Base-by-base conservation (phyloP, 495 filamentous ascomycete genomes). In the Mycothermus thermophilus region DNA sequence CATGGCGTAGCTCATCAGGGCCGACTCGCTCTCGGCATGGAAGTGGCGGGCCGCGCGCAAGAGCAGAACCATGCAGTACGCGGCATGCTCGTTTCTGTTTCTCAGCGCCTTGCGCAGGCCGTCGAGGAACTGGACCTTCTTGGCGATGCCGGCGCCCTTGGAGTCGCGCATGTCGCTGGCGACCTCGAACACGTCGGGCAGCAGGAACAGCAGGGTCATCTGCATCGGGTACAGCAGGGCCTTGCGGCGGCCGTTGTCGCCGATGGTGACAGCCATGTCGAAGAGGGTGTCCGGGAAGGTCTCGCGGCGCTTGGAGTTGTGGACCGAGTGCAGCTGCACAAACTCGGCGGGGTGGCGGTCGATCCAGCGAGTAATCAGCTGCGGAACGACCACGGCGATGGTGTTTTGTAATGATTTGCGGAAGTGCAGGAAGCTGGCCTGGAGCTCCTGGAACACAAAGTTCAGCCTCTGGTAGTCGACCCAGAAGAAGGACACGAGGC, bases 151-250 rank as follows among this genome's bases (percentile, higher is more conserved):
- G 27, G 60, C 53, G 27, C 64, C 67, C 51, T 72, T 74, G 30
- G 65, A 67, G 23, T 74, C 70, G 22, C 69, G 62, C 54, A 77
- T 58, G 41, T 69, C 71, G 46, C 73, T 71, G 20, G 73, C 71
- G 5, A 76, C 67, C 44, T 74, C 69, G 32, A 79, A 79, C 11
- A 77, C 70, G 34, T 79, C 74, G 4, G 74, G 74, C 14, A 77
- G 48, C 5, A 79, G 63, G 30, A 79, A 62, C 6, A 77, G 50
- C 8, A 79, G 55, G 17, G 71, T 64, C 13, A 64, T 72, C 48
- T 77, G 74, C 22, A 79, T 60, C 13, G 74, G 74, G 43, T 64
- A 74, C 13, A 78, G 57, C n/a, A 69, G 52, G 4, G 59, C 58
- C 24, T 66, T 66, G 15, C 70, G 58, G 41, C 59, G 60, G 10